Evolutionary conservation across 805 yeast genomes (phyloP).

Genomic region (Candida silvatica): DNA sequence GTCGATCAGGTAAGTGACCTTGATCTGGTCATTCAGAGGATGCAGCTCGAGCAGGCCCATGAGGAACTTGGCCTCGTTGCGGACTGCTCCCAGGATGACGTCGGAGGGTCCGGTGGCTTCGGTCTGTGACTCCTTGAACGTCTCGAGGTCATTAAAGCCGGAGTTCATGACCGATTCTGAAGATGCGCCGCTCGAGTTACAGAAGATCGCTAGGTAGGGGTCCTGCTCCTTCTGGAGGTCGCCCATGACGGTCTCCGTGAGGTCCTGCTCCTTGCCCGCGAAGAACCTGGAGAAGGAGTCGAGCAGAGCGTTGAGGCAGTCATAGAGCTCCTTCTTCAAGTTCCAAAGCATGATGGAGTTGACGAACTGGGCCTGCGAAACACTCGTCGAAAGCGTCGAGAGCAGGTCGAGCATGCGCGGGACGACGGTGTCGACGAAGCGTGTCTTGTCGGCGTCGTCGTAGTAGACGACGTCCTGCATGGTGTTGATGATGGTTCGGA

Average conservation of each 20-base stretch:
- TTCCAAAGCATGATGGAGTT: conserved; percentile 13
- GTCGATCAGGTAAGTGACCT: conserved; percentile 14
- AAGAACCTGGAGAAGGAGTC: conserved; percentile 18
- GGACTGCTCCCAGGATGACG: conserved; percentile 14
- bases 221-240: conserved; percentile 14
- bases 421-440: conserved; percentile 24
- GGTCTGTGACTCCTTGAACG: conserved; percentile 11
- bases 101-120: conserved; percentile 16
- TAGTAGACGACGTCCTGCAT: conserved; percentile 43
- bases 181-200: not conserved
- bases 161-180: not conserved
- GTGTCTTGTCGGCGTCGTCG: conserved; percentile 26
- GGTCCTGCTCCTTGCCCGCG: conserved; percentile 1
- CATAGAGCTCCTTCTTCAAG: conserved; percentile 22
- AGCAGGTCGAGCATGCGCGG: conserved; percentile 21
- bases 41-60: conserved; percentile 18
- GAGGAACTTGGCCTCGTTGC: conserved; percentile 24
- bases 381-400: conserved; percentile 6
- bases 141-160: conserved; percentile 14
- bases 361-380: conserved; percentile 1
- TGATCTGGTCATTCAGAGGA: conserved; percentile 8
- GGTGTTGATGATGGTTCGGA: conserved; percentile 44
- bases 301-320: conserved; percentile 17
- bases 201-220: conserved; percentile 13
- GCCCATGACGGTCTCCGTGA: conserved; percentile 8